phyloP scores from a whole-genome alignment of 352 stramenopile genomes.

The Globisporangium abappressorium region DNA sequence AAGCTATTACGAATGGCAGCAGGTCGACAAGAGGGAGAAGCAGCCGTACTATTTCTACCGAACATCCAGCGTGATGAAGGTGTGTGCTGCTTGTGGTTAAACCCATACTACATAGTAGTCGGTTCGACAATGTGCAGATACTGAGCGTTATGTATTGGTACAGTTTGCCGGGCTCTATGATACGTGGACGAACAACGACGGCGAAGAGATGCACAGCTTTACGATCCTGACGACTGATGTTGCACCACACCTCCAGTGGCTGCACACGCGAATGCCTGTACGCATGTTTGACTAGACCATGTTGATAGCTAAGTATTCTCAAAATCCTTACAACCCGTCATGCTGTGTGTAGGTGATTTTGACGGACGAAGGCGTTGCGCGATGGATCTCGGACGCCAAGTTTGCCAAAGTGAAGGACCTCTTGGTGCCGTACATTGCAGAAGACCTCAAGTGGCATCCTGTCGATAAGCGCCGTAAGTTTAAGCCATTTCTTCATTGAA shows the following conservation, averaged over 20 bases:
- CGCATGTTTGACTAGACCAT: not conserved
- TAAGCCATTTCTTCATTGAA: no score
- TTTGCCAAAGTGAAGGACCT: constrained; percentile 57
- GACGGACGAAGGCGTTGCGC: constrained; percentile 46
- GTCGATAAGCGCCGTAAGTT: constrained; percentile 70
- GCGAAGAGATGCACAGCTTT: constrained; percentile 75
- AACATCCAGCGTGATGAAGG: constrained; percentile 46
- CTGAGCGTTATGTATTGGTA: not conserved
- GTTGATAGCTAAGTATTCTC: not conserved
- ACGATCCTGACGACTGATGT: constrained; percentile 86
- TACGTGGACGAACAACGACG: constrained; percentile 62
- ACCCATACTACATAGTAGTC: no score
- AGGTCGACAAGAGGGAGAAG: constrained; percentile 83
- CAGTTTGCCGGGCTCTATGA: constrained; percentile 88
- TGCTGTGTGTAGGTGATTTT: constrained; percentile 57
- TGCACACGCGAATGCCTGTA: constrained; percentile 88
- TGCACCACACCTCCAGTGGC: constrained; percentile 62
- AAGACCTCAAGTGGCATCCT: constrained; percentile 70
- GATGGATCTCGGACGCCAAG: constrained; percentile 65
- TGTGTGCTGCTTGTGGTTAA: constrained; percentile 8
- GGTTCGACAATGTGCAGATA: not conserved
- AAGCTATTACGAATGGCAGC: constrained; percentile 91
- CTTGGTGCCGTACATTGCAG: constrained; percentile 41
- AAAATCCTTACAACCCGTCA: not conserved
- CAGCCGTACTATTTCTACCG: constrained; percentile 89